Evolutionary conservation across 2,329 filamentous ascomycete species (phyloP).

Genomic region (Nothopassalora personata): DNA sequence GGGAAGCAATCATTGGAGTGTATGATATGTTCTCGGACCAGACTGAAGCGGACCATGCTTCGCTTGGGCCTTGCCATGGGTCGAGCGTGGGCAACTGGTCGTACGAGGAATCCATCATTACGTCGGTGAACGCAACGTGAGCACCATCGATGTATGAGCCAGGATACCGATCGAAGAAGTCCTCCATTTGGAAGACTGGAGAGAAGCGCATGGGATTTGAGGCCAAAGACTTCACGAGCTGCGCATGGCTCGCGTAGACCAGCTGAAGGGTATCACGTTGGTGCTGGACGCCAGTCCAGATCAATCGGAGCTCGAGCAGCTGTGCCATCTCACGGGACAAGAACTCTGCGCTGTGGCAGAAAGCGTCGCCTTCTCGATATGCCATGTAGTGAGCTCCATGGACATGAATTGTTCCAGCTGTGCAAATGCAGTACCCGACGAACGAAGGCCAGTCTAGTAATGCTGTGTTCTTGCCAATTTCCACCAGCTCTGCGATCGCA

Average conservation of each 20-base stretch:
- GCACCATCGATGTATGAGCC: conserved; percentile 67
- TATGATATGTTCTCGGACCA: background rate
- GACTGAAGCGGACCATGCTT: background rate
- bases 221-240: conserved; percentile 68
- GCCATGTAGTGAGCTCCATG: conserved; percentile 76
- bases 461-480: conserved; percentile 67
- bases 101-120: conserved; percentile 34
- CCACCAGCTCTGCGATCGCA: conserved; percentile 75
- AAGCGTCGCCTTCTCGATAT: conserved; percentile 55
- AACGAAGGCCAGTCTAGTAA: conserved; percentile 81
- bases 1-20: conserved; percentile 8
- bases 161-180: conserved; percentile 80
- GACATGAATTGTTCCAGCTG: conserved; percentile 80
- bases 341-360: conserved; percentile 62
- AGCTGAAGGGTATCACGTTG: conserved; percentile 72
- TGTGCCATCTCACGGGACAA: conserved; percentile 75
- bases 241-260: conserved; percentile 72
- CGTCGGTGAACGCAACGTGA: conserved; percentile 66
- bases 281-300: conserved; percentile 74
- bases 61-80: background rate
- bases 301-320: conserved; percentile 65
- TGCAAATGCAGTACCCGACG: conserved; percentile 80
- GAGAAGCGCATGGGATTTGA: conserved; percentile 67
- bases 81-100: background rate
- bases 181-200: conserved; percentile 76